These are phyloP conservation scores for Leishmania guyanensis DNA, from an alignment of 208 protist genomes.

Conservation along the genomic window DNA sequence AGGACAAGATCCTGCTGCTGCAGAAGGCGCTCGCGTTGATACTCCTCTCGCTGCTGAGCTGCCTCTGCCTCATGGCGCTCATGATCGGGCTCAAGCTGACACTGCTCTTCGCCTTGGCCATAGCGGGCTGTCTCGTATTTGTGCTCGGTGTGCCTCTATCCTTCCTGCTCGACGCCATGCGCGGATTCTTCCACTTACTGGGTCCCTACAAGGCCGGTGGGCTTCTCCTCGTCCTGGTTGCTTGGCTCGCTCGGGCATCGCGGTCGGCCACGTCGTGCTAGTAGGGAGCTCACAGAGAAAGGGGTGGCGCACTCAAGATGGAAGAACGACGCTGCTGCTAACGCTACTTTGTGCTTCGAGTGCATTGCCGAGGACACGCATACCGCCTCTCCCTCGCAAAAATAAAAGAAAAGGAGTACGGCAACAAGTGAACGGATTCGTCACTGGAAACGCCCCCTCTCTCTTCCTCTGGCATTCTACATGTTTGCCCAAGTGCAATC, in stretches of 20 bases:
- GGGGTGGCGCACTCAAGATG: neutral
- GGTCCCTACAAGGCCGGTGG: conserved; percentile 49
- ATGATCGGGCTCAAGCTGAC: conserved; percentile 69
- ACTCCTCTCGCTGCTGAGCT: conserved; percentile 45
- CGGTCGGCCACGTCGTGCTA: conserved; percentile 22
- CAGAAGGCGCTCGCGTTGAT: conserved; percentile 68
- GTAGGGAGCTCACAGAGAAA: conserved; percentile 5
- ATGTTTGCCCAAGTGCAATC: neutral
- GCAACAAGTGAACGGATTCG: neutral
- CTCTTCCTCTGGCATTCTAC: neutral
- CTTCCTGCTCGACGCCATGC: conserved; percentile 51
- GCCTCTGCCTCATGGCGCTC: conserved; percentile 46
- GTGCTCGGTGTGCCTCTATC: conserved; percentile 51
- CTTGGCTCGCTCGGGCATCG: conserved; percentile 36
- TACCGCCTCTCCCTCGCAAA: neutral
- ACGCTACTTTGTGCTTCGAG: neutral
- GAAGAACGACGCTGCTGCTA: neutral
- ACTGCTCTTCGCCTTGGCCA: conserved; percentile 31
- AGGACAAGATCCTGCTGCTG: conserved; percentile 63
- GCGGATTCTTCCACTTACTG: conserved; percentile 59
- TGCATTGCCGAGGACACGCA: neutral
- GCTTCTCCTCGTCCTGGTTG: conserved; percentile 31
- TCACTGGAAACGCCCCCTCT: neutral
- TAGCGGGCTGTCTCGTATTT: conserved; percentile 34
- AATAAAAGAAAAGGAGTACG: neutral